Base-by-base conservation (phyloP, 2,329 filamentous ascomycete species). In the Cyphellophora attinorum region DNA sequence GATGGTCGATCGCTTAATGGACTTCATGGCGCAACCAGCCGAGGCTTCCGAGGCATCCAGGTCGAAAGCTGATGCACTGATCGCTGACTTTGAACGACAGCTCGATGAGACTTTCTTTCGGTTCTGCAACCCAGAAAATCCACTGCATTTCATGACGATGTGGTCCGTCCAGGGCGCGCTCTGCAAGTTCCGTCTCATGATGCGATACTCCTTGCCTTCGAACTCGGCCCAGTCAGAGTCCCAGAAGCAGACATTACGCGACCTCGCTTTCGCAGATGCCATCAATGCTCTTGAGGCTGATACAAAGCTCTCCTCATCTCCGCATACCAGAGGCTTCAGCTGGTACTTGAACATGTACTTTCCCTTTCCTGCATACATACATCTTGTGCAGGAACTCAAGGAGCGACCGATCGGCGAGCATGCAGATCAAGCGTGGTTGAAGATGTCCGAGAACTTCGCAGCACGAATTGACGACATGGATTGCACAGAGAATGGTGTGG, bases 171-270 rank as follows among this genome's bases (percentile, higher is more conserved):
- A 70, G 8, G 53, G 45, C 0, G 55, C 60, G 4, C 37, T 79
- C 3, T 65, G 72, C 0, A 73, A 65, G 46, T 53, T 41, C 29
- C 63, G 58, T 2, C 60, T 80, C 0, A 37, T 76, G 32, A 65
- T 74, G 31, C 55, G 68, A 37, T 65, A 68, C 37, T 55, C 59
- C 0, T 53, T 15, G 29, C 45, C 49, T 16, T 41, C 51, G 0
- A 45, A 41, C 2, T 37, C 50, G 0, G n/a, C 21, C 8, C 21
- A 8, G n/a, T 32, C 46, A 0, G 29, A 29, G 3, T 37, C 44
- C 0, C 51, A 53, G 16, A 54, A 53, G 0, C 56, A 59, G 0
- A 32, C 35, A 2, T 45, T 54, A 34, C 52, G 51, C 6, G 51
- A 61, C 28, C 33, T 40, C 0, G 55, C 55, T 2, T 38, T 62